Evolutionary conservation across 2,329 filamentous ascomycete species (phyloP).

Genomic region (Parafenestella ontariensis): DNA sequence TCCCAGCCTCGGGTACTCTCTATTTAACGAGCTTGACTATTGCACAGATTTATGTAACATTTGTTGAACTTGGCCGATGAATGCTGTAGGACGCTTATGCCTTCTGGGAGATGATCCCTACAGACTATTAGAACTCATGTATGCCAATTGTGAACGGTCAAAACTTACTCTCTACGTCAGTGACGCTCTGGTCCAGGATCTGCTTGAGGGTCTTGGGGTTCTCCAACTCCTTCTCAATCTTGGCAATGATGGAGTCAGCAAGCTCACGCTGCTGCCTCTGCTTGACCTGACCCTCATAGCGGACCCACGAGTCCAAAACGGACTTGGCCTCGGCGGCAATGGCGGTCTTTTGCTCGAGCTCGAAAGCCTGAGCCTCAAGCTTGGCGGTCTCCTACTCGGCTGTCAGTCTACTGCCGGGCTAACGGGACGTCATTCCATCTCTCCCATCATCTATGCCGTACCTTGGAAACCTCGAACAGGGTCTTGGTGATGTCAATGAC

Average conservation of each 20-base stretch:
- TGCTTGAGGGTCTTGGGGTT: constrained; percentile 97
- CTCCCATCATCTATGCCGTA: constrained; percentile 53
- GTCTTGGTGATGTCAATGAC: constrained; percentile 97
- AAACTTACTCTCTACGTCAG: constrained; percentile 89
- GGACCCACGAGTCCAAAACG: constrained; percentile 97
- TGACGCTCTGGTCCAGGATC: constrained; percentile 95
- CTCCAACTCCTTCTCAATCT: constrained; percentile 98
- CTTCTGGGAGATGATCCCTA: constrained; percentile 50
- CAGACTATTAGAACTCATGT: constrained; percentile 21
- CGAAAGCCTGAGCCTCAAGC: constrained; percentile 94
- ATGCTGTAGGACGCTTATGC: constrained; percentile 44
- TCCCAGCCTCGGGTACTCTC: constrained; percentile 39
- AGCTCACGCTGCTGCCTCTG: constrained; percentile 97
- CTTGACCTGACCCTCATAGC: constrained; percentile 99
- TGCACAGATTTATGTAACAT: constrained; percentile 53
- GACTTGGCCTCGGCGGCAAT: constrained; percentile 91
- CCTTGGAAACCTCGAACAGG: constrained; percentile 98
- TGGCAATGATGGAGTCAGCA: constrained; percentile 89
- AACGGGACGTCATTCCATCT: constrained; percentile 19
- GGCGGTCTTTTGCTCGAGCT: constrained; percentile 95
- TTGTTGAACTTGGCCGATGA: constrained; percentile 34
- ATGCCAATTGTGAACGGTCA: neutral
- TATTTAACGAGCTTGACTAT: constrained; percentile 49
- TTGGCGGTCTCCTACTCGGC: constrained; percentile 83
- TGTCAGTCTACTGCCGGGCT: constrained; percentile 34